Percentiles rank a stretch among this genome's conserved stretches.
Conservation (phyloP, 495 filamentous ascomycete genomes). For the Ramalina intermedia region DNA sequence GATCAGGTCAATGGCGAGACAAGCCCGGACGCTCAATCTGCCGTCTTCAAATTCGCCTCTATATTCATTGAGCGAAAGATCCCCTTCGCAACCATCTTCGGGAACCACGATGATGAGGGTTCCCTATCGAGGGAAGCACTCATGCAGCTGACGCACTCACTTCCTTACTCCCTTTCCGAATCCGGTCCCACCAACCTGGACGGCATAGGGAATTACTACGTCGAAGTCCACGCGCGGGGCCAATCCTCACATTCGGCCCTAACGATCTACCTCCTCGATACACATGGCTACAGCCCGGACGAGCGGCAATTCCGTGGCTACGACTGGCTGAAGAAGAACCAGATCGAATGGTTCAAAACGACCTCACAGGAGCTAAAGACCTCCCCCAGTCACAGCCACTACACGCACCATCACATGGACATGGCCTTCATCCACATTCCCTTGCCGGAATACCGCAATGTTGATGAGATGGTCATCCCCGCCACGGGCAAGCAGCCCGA, state of each 20-base stretch:
- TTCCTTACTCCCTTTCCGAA: slow-evolving; percentile 78
- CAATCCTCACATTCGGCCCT: slow-evolving; percentile 62
- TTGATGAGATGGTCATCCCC: slow-evolving; percentile 26
- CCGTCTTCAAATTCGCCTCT: slow-evolving; percentile 86
- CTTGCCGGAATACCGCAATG: slow-evolving; percentile 64
- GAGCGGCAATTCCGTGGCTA: slow-evolving; percentile 76
- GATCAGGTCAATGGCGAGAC: slow-evolving; percentile 95
- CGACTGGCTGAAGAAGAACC: slow-evolving; percentile 87
- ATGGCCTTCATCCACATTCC: slow-evolving; percentile 97
- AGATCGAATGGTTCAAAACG: slow-evolving; percentile 85
- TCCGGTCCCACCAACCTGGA: slow-evolving; percentile 72
- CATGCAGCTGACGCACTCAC: slow-evolving; percentile 70
- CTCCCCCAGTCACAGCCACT: slow-evolving; percentile 53
- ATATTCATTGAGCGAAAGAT: slow-evolving; percentile 74
- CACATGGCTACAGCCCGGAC: slow-evolving; percentile 84
- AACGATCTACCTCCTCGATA: slow-evolving; percentile 86
- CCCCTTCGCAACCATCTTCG: slow-evolving; percentile 88
- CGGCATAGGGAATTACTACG: slow-evolving; percentile 85
- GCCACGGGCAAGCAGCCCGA: slow-evolving; percentile 58
- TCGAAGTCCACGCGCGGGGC: slow-evolving; percentile 76
- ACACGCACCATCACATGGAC: slow-evolving; percentile 85
- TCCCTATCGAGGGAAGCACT: slow-evolving; percentile 57
- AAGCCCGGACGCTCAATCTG: slow-evolving; percentile 78
- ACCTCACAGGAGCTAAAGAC: slow-evolving; percentile 55
- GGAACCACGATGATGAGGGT: slow-evolving; percentile 94